Evolutionary conservation across 2,329 filamentous ascomycete genomes (phyloP), one percentile per base, ranked within the genome.

Genomic region (Colletotrichum lini): DNA sequence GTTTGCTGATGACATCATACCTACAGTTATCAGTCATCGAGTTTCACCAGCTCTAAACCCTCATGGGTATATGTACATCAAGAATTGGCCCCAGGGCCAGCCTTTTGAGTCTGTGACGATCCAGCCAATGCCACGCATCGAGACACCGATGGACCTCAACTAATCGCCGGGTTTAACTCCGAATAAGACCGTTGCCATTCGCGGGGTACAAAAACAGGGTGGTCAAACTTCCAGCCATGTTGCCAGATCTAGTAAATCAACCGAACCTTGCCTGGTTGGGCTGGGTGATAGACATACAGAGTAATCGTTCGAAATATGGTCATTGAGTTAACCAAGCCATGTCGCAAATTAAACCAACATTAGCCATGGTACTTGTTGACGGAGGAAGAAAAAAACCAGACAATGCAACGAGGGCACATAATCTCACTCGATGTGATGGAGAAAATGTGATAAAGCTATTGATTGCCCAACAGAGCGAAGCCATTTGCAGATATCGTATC

Each of bases 11-110:
- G 68, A 67, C 62, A 26, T 71, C 64, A 67, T 67, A 13, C 44
- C 62, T 57, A 44, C 57, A 38, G 35, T 38, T 3, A 38, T 10
- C 35, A 38, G 8, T 62, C 38, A 26, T 42, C 13, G 54, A 70
- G 40, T 49, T 18, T 30, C 26, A 21, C 3, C 40, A 16, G 42
- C 3, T 15, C 16, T 16, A n/a, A 38, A 56, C 53, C 45, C 52
- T 47, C 54, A 52, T 68, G 68, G 68, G 58, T 50, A 62, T 71
- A 38, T 60, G 44, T 23, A 59, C n/a, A 35, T 68, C 67, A 62
- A 53, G 38, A 53, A 64, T 62, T 67, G 44, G 54, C 38, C 44
- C 21, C 62, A 35, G 63, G 52, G 52, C n/a, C 26, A 47, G 21
- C 30, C 64, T 71, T 35, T 10, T 45, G 47, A 62, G 50, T 59